Evolutionary conservation across 148 eudicot species (phyloP).

Genomic region (Vaccinium darrowii): DNA sequence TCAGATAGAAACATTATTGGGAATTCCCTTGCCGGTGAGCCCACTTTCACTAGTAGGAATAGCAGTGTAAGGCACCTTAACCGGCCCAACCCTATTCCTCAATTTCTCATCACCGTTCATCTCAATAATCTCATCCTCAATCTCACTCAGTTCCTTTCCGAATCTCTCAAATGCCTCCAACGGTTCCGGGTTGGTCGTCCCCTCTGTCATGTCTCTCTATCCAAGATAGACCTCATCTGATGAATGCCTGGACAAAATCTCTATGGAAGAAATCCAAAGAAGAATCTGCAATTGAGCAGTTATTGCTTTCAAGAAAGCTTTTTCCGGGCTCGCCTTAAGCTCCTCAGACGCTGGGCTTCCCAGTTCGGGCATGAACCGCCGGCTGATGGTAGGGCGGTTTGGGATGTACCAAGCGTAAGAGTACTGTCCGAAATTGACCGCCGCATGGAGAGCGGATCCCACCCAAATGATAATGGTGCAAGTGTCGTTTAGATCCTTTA

Average conservation of each 20-base stretch:
- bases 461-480: conserved; percentile 37
- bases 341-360: conserved; percentile 31
- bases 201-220: conserved; percentile 25
- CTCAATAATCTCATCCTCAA: conserved; percentile 21
- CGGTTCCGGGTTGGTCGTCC: conserved; percentile 25
- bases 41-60: conserved; percentile 30
- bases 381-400: conserved; percentile 30
- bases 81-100: conserved; percentile 36
- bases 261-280: conserved; percentile 31
- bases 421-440: conserved; percentile 37
- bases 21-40: conserved; percentile 36
- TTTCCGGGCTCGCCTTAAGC: conserved; percentile 27
- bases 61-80: conserved; percentile 34
- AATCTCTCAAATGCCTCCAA: conserved; percentile 29
- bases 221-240: conserved; percentile 34
- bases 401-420: conserved; percentile 33
- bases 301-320: conserved; percentile 28
- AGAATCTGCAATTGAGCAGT: conserved; percentile 31
- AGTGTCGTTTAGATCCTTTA: conserved; percentile 17
- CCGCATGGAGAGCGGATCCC: conserved; percentile 38
- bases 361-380: conserved; percentile 35
- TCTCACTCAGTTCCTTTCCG: conserved; percentile 22
- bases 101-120: conserved; percentile 21
- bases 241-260: conserved; percentile 31
- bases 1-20: conserved; percentile 33